Evolutionary conservation across 371 early-diverging fungal species (phyloP), one percentile per base, ranked within the genome.

Genomic region (Apophysomyces variabilis): DNA sequence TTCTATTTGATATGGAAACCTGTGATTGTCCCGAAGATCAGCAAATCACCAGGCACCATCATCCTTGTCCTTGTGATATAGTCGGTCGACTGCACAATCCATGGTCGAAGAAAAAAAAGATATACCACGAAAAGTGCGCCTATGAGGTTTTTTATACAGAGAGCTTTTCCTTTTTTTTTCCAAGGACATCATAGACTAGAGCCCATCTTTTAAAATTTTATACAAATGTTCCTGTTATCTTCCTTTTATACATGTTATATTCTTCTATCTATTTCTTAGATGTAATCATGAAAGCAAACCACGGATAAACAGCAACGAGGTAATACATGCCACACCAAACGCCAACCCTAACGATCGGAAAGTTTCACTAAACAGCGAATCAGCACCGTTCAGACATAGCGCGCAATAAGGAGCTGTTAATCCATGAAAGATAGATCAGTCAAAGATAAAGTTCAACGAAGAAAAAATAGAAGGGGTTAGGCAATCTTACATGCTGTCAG

Each of bases 351-450:
- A 62, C 14, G 74, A 60, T 7, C 72, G 69, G 16, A 74, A 61
- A n/a, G 56, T 57, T 11, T 68, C 69, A 14, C 47, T 11, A 6
- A 75, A 32, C 57, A 57, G 60, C 61, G 36, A 66, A 9, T 65
- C 68, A 39, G 71, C 68, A 68, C 69, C 74, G 32, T 77, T 73
- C 37, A 77, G 69, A 50, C 77, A 77, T 12, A 65, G 59, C 38
- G 77, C 74, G 60, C 77, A 77, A 43, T 69, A 67, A 37, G 47
- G 67, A 41, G 66, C 77, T 77, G 66, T 11, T 11, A 13, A 32
- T 38, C 26, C 61, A 44, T 12, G 50, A 62, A 32, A 18, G 32
- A 26, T 26, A 26, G 32, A 26, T 26, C 3, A 26, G 1, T 3
- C 32, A 26, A 26, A 26, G 32, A 26, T 1, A 26, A 66, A 11